Evolutionary conservation across 2,329 filamentous ascomycete genomes (phyloP).

Genomic region (Pseudophaeomoniella oleicola): DNA sequence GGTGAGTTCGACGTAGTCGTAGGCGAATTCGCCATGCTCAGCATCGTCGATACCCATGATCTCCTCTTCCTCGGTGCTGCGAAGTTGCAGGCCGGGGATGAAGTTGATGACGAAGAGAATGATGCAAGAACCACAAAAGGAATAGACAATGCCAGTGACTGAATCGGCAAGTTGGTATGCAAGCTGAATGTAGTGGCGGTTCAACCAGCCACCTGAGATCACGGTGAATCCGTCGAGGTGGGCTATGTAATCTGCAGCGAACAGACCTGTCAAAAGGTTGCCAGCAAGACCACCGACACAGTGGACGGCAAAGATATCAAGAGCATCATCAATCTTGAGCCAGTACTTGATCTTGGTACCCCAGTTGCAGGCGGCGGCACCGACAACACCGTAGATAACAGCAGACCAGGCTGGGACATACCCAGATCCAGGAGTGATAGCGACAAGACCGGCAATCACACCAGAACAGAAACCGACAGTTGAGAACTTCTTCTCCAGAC

Average conservation of each 20-base stretch:
- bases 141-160: slow-evolving; percentile 59
- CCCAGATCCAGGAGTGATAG: slow-evolving; percentile 77
- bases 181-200: slow-evolving; percentile 70
- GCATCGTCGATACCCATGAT: slow-evolving; percentile 76
- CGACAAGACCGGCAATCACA: slow-evolving; percentile 72
- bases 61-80: slow-evolving; percentile 63
- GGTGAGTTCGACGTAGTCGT: slow-evolving; percentile 78
- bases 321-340: slow-evolving; percentile 64
- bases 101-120: slow-evolving; percentile 72
- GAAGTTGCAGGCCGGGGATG: slow-evolving; percentile 60
- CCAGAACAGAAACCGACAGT: slow-evolving; percentile 89
- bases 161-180: slow-evolving; percentile 76
- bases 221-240: slow-evolving; percentile 55
- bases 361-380: slow-evolving; percentile 70
- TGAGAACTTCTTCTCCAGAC: slow-evolving; percentile 81
- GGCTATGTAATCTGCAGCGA: slow-evolving; percentile 74
- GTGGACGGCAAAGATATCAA: slow-evolving; percentile 81
- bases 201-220: slow-evolving; percentile 68
- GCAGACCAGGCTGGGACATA: slow-evolving; percentile 77
- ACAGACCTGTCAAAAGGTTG: slow-evolving; percentile 67
- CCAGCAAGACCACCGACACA: slow-evolving; percentile 64
- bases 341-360: slow-evolving; percentile 84
- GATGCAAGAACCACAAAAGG: slow-evolving; percentile 60
- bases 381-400: slow-evolving; percentile 62
- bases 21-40: slow-evolving; percentile 89